Base-by-base conservation (phyloP, 2,329 filamentous ascomycete species). In the Colletotrichum sp. region DNA sequence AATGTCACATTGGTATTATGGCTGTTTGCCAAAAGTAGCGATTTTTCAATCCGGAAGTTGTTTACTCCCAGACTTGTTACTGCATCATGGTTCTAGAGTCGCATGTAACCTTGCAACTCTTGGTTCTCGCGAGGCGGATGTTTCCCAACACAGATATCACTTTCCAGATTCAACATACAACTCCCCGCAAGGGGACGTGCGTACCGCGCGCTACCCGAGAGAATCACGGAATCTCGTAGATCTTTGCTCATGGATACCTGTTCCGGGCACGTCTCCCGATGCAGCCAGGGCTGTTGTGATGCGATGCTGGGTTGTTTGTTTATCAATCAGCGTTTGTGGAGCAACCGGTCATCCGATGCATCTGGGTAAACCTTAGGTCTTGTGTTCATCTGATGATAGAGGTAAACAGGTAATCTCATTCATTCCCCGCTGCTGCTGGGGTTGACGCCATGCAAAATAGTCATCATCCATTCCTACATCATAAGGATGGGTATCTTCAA, bases 1-100 rank as follows among this genome's bases (percentile, higher is more conserved):
- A 44, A 44, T n/a, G 1, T 6, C 1, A 3, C 39, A n/a, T 6
- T 12, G 5, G 19, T n/a, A 12, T n/a, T n/a, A n/a, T n/a, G n/a
- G n/a, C n/a, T n/a, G n/a, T n/a, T n/a, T n/a, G n/a, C n/a, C n/a
- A n/a, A n/a, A n/a, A n/a, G n/a, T n/a, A n/a, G n/a, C n/a, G n/a
- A n/a, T n/a, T n/a, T n/a, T n/a, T n/a, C n/a, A n/a, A 5, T 3
- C 2, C 16, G 39, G 39, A 44, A 11, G n/a, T 5, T 6, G 1
- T 44, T 6, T 44, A n/a, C 39, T 44, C 39, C 19, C 19, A 44
- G 39, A 44, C 19, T 44, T 19, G 16, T 44, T n/a, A n/a, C 1
- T 8, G 16, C 12, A 3, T 8, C 11, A 5, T 44, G 36, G 8
- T n/a, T 1, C 1, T 44, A 0, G 39, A n/a, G 39, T n/a, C 1